Evolutionary conservation across 2,329 filamentous ascomycete genomes (phyloP), one percentile per base, ranked within the genome.

Genomic region (Zasmidium citrigriseum): DNA sequence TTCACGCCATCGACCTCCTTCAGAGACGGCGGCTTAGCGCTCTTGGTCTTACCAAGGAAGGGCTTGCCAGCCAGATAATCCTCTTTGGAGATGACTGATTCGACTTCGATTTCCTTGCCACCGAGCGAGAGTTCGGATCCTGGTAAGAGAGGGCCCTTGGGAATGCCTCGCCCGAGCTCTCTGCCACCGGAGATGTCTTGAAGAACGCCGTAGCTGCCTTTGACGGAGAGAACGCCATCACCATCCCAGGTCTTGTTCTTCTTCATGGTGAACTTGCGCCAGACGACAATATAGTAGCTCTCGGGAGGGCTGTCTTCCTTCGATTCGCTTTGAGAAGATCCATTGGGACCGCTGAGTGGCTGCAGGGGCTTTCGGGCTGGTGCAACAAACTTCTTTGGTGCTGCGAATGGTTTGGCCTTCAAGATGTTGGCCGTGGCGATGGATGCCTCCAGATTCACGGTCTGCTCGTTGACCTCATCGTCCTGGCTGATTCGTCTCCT

Each of bases 231-330:
- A 2, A 89, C 79, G 1, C 87, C 88, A 72, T 91, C 88, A 2
- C 88, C 87, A 67, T 90, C 88, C 87, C 88, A 91, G 4, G 86
- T 90, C 71, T 90, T 90, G 72, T 90, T 85, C 74, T 90, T 91
- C 72, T 89, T 90, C 4, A 77, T 82, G 0, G 86, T 89, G 52
- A 82, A 83, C 71, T 89, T 89, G 20, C 88, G 84, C 87, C 78
- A 81, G 16, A 80, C 60, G 0, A 80, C 78, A 0, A 70, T 75
- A 55, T 77, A 80, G 60, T 78, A 80, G 48, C 66, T 73, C 44
- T 76, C 69, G 4, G 63, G 55, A 11, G 67, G 67, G n/a, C 58
- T 49, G 7, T 67, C 60, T 18, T 54, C 3, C 11, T 63, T 54
- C 41, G 34, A 46, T 18, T 55, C 44, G 44, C 54, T 34, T 50